Percentiles rank a stretch among this genome's conserved stretches.
phyloP scores from a whole-genome alignment of 1,139 yeast genomes.

The Lodderomyces metapsilosis region DNA sequence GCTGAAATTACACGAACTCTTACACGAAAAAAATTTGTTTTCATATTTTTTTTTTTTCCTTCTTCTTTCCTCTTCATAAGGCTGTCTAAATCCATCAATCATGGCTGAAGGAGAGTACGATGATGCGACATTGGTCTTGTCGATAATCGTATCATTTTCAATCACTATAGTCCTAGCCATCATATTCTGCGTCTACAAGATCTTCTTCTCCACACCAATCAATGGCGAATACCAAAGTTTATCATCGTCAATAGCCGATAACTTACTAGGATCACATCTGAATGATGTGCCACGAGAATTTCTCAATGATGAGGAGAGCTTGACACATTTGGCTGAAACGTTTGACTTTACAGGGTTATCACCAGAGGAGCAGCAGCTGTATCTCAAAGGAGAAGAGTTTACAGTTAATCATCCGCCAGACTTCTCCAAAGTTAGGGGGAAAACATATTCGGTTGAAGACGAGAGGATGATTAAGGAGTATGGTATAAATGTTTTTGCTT shows the following conservation, averaged over 20 bases:
- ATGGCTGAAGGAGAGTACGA: conserved; percentile 1
- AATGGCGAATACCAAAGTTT: conserved; percentile 15
- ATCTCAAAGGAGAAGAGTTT: conserved; percentile 36
- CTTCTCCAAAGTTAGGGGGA: conserved; percentile 32
- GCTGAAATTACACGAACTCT: no score
- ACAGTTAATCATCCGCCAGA: conserved; percentile 32
- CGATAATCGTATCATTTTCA: conserved; percentile 17
- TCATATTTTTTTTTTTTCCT: not conserved
- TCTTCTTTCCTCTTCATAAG: not conserved
- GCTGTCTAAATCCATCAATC: not conserved
- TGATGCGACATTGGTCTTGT: conserved; percentile 16
- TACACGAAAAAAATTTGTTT: no score
- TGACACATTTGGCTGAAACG: conserved; percentile 35
- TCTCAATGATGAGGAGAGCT: conserved; percentile 42
- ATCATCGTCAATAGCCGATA: conserved; percentile 18
- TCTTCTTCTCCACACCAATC: conserved; percentile 14
- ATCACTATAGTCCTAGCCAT: conserved; percentile 15
- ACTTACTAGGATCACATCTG: conserved; percentile 17
- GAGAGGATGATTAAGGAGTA: conserved; percentile 34
- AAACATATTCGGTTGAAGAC: conserved; percentile 28
- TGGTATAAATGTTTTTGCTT: conserved; percentile 44
- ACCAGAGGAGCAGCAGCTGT: conserved; percentile 45
- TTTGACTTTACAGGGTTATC: conserved; percentile 38
- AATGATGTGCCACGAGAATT: conserved; percentile 37
- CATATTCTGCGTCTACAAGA: conserved; percentile 17